These are phyloP conservation scores for Amyloporia xantha DNA, from an alignment of 768 basidiomycete species.

Conservation along the genomic window DNA sequence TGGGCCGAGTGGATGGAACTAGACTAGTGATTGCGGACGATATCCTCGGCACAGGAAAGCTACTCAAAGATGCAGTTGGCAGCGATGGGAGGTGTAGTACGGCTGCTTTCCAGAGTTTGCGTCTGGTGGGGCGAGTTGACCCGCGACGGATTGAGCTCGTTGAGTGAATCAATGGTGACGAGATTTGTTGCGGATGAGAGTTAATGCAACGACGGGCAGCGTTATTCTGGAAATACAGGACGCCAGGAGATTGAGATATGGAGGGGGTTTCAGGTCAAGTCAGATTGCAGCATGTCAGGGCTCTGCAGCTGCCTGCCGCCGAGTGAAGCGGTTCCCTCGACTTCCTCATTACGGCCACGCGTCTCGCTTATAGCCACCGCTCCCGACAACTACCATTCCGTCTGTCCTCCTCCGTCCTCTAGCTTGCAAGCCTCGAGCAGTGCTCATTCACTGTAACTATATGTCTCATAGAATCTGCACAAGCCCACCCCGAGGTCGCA, in stretches of 20 bases:
- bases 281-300: constrained; percentile 4
- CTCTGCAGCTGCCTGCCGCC: neutral
- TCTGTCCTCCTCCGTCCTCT: neutral
- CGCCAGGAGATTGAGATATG: constrained; percentile 7
- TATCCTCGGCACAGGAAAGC: neutral
- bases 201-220: constrained; percentile 4
- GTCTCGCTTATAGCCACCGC: neutral
- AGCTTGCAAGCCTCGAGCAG: neutral
- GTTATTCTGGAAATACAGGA: constrained; percentile 7
- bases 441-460: neutral
- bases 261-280: constrained; percentile 10
- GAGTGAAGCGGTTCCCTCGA: constrained; percentile 1
- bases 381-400: neutral
- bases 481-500: neutral
- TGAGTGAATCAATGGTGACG: constrained; percentile 65
- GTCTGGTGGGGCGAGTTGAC: constrained; percentile 34
- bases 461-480: neutral
- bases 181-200: constrained; percentile 6
- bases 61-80: constrained; percentile 1
- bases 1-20: constrained; percentile 58
- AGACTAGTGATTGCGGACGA: constrained; percentile 22
- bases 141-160: constrained; percentile 49
- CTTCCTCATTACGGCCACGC: constrained; percentile 7
- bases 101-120: constrained; percentile 37
- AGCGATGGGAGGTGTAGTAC: constrained; percentile 2